Evolutionary conservation across 257 asterid species (phyloP).

Genomic region (Marsdenia floribunda): DNA sequence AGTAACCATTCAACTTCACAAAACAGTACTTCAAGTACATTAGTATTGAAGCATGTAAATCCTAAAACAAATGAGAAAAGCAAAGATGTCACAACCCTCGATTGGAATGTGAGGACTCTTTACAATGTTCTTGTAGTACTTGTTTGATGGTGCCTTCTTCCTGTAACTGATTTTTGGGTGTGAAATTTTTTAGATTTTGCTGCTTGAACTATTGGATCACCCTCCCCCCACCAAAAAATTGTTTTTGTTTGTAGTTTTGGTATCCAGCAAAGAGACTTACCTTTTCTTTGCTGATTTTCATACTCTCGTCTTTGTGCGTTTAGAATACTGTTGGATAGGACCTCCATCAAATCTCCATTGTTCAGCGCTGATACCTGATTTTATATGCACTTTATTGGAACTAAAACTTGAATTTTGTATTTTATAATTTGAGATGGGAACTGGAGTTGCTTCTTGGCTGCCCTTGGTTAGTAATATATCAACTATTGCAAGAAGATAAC

Average conservation of each 20-base stretch:
- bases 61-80: slow-evolving; percentile 27
- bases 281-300: neutral
- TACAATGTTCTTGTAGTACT: neutral
- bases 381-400: neutral
- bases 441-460: neutral
- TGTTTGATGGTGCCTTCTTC: neutral
- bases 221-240: neutral
- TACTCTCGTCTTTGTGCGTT: neutral
- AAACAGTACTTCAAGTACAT: slow-evolving; percentile 9
- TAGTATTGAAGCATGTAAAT: slow-evolving; percentile 23
- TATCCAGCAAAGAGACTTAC: neutral
- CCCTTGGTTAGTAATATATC: neutral
- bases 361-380: neutral
- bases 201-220: neutral
- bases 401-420: neutral
- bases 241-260: no score
- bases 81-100: slow-evolving; percentile 30
- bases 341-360: neutral
- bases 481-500: neutral
- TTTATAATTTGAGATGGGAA: neutral
- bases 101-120: slow-evolving; percentile 37
- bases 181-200: slow-evolving; percentile 3
- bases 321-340: neutral
- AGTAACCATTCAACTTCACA: slow-evolving; percentile 11
- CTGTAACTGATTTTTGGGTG: neutral